phyloP scores from a whole-genome alignment of 352 stramenopile genomes.

The Globisporangium nunn region DNA sequence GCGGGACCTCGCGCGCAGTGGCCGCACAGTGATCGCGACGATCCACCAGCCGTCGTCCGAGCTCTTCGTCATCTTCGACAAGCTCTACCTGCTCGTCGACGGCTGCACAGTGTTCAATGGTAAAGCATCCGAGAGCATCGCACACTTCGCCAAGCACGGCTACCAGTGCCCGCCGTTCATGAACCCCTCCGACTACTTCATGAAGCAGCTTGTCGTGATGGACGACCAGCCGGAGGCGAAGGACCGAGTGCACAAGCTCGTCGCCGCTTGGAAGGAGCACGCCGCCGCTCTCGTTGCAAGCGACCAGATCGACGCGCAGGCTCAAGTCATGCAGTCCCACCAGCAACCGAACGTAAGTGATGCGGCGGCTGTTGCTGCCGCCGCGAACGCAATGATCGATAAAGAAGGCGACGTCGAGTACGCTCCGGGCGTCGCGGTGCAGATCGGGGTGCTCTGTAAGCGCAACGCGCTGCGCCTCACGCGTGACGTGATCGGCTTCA shows the following conservation, averaged over 20 bases:
- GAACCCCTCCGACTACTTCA: constrained; percentile 39
- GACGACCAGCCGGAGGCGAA: constrained; percentile 19
- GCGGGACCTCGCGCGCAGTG: constrained; percentile 51
- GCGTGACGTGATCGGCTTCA: constrained; percentile 26
- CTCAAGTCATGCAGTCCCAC: not conserved
- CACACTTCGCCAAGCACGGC: constrained; percentile 22
- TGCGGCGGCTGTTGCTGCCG: not conserved
- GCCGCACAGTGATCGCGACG: constrained; percentile 76
- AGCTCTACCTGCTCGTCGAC: constrained; percentile 30
- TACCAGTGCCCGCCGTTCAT: constrained; percentile 30
- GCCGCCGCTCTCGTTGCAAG: not conserved
- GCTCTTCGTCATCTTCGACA: constrained; percentile 33
- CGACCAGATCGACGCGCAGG: not conserved
- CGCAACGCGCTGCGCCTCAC: constrained; percentile 25
- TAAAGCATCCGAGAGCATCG: constrained; percentile 27
- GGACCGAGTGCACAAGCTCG: constrained; percentile 17
- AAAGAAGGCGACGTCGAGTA: constrained; percentile 9
- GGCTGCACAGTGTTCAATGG: constrained; percentile 28
- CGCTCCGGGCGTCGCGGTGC: constrained; percentile 7
- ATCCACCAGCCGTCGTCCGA: constrained; percentile 78
- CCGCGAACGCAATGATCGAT: constrained; percentile 1
- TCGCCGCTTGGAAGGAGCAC: constrained; percentile 13
- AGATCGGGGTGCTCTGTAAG: constrained; percentile 21
- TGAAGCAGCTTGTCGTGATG: constrained; percentile 31
- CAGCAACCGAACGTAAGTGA: not conserved